A percentile compares a stretch with the other conserved stretches of the same genome.
phyloP scores from a whole-genome alignment of 2,329 filamentous ascomycete genomes.

The Rhinocladiella mackenziei region DNA sequence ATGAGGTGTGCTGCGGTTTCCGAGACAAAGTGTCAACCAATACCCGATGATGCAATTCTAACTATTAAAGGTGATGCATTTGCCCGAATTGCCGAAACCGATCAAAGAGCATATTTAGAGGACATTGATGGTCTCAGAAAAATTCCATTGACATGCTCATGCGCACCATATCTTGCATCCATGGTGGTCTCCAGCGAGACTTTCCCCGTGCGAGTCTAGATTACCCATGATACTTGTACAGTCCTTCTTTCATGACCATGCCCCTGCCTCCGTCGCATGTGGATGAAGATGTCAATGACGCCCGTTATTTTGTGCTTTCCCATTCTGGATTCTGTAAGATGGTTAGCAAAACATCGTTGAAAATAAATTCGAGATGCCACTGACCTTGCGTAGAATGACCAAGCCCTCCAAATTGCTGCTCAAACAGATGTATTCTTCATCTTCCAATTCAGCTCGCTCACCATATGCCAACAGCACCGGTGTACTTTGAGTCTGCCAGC shows the following conservation, averaged over 20 bases:
- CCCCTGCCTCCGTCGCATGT: neutral
- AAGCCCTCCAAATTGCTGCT: conserved; percentile 89
- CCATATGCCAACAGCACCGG: conserved; percentile 91
- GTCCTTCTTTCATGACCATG: conserved; percentile 1
- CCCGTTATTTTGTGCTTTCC: conserved; percentile 37
- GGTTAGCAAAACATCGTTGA: conserved; percentile 28
- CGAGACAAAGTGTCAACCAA: neutral
- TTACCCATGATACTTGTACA: conserved; percentile 12
- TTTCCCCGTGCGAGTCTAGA: conserved; percentile 1
- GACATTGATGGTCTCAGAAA: no score
- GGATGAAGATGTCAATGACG: neutral
- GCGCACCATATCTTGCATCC: neutral
- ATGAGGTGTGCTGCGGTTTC: neutral
- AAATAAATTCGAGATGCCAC: conserved; percentile 30
- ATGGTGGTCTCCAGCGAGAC: neutral
- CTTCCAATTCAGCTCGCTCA: conserved; percentile 92
- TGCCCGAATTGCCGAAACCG: no score
- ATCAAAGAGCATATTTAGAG: no score
- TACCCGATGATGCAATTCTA: conserved; percentile 1
- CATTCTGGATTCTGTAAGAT: conserved; percentile 44
- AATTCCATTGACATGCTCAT: no score
- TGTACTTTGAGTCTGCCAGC: conserved; percentile 99
- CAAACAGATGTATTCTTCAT: conserved; percentile 92
- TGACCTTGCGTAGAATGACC: conserved; percentile 94
- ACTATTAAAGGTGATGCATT: no score